Base-by-base conservation (phyloP, 129 eudicot genomes). In the Lonicera japonica region DNA sequence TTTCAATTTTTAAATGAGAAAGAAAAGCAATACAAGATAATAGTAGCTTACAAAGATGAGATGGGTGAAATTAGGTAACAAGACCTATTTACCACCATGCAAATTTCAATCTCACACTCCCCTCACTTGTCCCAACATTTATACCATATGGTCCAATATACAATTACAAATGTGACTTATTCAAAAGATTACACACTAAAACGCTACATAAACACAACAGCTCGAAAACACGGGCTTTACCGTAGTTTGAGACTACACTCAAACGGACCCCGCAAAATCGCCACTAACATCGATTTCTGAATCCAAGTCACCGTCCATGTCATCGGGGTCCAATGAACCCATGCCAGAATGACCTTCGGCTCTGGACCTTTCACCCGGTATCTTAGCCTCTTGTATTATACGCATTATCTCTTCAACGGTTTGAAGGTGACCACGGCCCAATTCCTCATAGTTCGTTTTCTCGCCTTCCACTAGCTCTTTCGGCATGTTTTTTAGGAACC, bases 351-450 rank as follows among this genome's bases (percentile, higher is more conserved):
- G 69, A 56, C 76, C 60, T 7, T 34, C 72, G 1, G 52, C 41
- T 21, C 72, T 73, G 20, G 64, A 46, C n/a, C 68, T 79, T 55
- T 79, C 83, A 0, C 89, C 84, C 8, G 77, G 80, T 47, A 66
- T 74, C 67, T 80, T 86, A n/a, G 86, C 95, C 65, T 86, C 95
- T 72, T 79, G 81, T 53, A 86, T 82, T 43, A 86, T 82, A 60
- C 72, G 67, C 76, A 77, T 82, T 47, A 86, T 77, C 56, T 86
- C 95, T 61, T 86, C 95, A 24, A 78, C 63, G n/a, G 84, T 86
- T 61, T 86, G 95, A 50, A 51, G 63, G 21, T 73, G 74, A 11
- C 70, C 78, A 20, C 53, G 41, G 21, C 47, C 59, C 19, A 67
- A 15, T 39, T 70, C 75, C 38, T 65, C 69, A 17, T 71, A 75